Percentiles rank a stretch among this genome's conserved stretches.
These are phyloP conservation scores for Coemansia sp. DNA, from an alignment of 192 early-diverging fungal genomes.

Conservation along the genomic window DNA sequence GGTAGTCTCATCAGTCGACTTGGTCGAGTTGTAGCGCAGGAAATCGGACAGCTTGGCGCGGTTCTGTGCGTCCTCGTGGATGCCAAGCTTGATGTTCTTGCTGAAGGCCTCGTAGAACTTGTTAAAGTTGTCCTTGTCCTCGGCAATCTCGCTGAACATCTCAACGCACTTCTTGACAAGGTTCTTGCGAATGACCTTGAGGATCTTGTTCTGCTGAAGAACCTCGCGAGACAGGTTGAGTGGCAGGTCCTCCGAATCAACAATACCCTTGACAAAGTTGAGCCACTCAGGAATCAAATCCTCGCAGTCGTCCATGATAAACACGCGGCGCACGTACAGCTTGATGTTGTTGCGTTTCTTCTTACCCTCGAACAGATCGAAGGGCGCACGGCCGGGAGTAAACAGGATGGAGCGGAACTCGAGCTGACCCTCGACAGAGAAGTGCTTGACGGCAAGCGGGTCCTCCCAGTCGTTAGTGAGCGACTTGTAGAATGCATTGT, in stretches of 20 bases:
- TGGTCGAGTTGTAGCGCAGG: conserved; percentile 98
- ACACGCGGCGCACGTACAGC: conserved; percentile 99
- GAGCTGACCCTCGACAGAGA: conserved; percentile 98
- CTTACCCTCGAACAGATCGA: conserved; percentile 97
- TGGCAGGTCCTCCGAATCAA: conserved; percentile 99
- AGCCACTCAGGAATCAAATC: conserved; percentile 99
- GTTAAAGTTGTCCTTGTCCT: conserved; percentile 98
- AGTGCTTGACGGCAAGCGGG: conserved; percentile 96
- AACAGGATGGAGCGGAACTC: conserved; percentile 99
- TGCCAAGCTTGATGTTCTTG: conserved; percentile 99
- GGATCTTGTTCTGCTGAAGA: conserved; percentile 99
- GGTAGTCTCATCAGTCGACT: conserved; percentile 96
- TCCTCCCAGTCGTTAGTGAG: conserved; percentile 99
- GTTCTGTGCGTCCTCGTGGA: conserved; percentile 99
- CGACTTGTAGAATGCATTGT: conserved; percentile 98
- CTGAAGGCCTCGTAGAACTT: conserved; percentile 99
- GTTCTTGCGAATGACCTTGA: conserved; percentile 99
- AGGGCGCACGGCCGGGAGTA: conserved; percentile 94
- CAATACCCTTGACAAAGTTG: conserved; percentile 99
- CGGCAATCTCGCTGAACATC: conserved; percentile 94
- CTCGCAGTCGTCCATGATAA: conserved; percentile 99
- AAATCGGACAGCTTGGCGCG: conserved; percentile 95
- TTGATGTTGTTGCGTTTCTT: conserved; percentile 99
- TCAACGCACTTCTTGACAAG: conserved; percentile 99
- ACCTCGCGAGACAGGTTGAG: conserved; percentile 99